These are phyloP conservation scores for Suillus decipiens DNA, from an alignment of 768 basidiomycete genomes.

Conservation along the genomic window DNA sequence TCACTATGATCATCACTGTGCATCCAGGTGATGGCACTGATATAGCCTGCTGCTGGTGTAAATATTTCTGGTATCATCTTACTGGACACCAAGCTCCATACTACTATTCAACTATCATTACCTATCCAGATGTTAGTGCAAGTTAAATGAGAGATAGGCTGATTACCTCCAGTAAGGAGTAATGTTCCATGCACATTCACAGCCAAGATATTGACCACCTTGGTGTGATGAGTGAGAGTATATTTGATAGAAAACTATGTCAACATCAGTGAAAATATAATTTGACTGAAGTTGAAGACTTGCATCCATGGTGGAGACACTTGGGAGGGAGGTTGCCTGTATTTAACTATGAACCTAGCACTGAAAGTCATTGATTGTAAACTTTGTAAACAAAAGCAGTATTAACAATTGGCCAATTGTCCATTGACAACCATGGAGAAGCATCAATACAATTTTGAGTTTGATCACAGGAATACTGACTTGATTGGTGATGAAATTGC, in stretches of 20 bases:
- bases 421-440: too few species aligned
- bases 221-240: constrained; percentile 1
- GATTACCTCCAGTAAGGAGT: constrained; percentile 7
- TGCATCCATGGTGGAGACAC: not conserved
- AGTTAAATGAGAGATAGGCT: not conserved
- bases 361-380: not conserved
- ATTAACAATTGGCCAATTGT: not conserved
- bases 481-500: too few species aligned
- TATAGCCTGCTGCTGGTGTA: not conserved
- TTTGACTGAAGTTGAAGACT: not conserved
- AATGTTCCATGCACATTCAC: not conserved
- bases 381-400: not conserved
- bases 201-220: not conserved
- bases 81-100: not conserved
- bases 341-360: not conserved
- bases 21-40: not conserved
- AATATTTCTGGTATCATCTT: not conserved
- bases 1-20: not conserved
- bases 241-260: constrained; percentile 4
- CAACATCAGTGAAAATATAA: not conserved
- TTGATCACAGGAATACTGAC: too few species aligned
- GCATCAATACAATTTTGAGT: too few species aligned
- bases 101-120: not conserved
- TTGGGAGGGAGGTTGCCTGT: not conserved
- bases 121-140: not conserved